phyloP scores from a whole-genome alignment of 1,284 basidiomycete genomes.

The Calocybe gambosa region DNA sequence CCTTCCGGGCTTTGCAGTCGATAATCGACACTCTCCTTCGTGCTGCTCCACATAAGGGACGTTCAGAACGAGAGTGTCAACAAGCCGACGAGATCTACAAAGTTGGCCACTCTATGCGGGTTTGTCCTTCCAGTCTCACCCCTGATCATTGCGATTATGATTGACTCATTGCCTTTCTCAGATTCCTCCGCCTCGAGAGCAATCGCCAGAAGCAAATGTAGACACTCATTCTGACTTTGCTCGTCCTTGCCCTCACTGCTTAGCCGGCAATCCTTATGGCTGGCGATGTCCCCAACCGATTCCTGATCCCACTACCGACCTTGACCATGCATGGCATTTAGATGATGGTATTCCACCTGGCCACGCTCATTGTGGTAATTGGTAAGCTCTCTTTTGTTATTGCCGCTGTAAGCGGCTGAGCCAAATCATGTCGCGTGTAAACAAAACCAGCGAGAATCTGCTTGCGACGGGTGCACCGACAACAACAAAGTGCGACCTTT shows the following conservation, averaged over 20 bases:
- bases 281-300: conserved; percentile 73
- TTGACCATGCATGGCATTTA: conserved; percentile 63
- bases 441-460: conserved; percentile 53
- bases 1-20: conserved; percentile 63
- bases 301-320: conserved; percentile 55
- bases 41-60: conserved; percentile 54
- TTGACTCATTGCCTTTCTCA: conserved; percentile 23
- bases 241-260: conserved; percentile 71
- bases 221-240: conserved; percentile 55
- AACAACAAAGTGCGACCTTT: conserved; percentile 75
- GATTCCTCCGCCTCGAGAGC: conserved; percentile 68
- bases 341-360: conserved; percentile 71
- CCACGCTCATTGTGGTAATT: conserved; percentile 71
- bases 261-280: conserved; percentile 56
- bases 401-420: background rate
- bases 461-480: conserved; percentile 62
- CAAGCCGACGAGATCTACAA: conserved; percentile 76
- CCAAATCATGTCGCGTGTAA: background rate
- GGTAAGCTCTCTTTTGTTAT: conserved; percentile 34
- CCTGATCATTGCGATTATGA: conserved; percentile 1
- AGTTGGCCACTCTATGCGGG: conserved; percentile 57
- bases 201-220: conserved; percentile 67
- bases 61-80: conserved; percentile 57
- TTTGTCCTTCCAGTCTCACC: conserved; percentile 31
- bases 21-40: conserved; percentile 65